Evolutionary conservation across 2,329 filamentous ascomycete species (phyloP), one percentile per base, ranked within the genome.

Genomic region (Alternaria postmessia): DNA sequence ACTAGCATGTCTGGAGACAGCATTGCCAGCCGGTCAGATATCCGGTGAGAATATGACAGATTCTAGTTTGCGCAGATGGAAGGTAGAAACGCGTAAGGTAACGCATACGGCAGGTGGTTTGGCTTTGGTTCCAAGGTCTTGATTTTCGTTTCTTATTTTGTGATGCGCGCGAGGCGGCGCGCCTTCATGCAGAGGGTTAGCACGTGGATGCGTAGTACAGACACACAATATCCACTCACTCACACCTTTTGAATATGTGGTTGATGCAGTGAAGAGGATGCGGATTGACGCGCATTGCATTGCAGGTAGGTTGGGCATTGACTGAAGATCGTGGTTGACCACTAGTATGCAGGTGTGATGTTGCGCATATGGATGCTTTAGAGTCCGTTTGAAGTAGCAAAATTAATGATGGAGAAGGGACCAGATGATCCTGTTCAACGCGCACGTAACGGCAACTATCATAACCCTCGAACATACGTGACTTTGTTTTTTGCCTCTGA

Each of bases 51-150:
- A 22, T 14, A 42, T 42, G 39, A 14, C 39, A 22, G 39, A 22
- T 42, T 42, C 11, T 2, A 22, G 39, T 22, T 22, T 42, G 9
- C 38, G 7, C 18, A 42, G 16, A n/a, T 38, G 7, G 16, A 7
- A n/a, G n/a, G 36, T 38, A 38, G 9, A 30, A 11, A 11, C 28
- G 16, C 16, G 16, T 42, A 30, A 8, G 8, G 46, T 26, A 26
- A n/a, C 46, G 20, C 2, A 49, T 38, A 38, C 46, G 46, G 46
- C 46, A 49, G 32, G 46, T 49, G 32, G 46, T 49, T 49, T 49
- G 46, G 46, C 30, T 49, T 38, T 26, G 22, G 46, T 49, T 36
- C 34, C 22, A 38, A 36, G 30, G 32, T 20, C 9, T 30, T 18
- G 32, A 32, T n/a, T 36, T 49, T 24, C 7, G 11, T 49, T 49